Conservation (phyloP, 768 basidiomycete genomes). For the Panaeolus cyanescens region DNA sequence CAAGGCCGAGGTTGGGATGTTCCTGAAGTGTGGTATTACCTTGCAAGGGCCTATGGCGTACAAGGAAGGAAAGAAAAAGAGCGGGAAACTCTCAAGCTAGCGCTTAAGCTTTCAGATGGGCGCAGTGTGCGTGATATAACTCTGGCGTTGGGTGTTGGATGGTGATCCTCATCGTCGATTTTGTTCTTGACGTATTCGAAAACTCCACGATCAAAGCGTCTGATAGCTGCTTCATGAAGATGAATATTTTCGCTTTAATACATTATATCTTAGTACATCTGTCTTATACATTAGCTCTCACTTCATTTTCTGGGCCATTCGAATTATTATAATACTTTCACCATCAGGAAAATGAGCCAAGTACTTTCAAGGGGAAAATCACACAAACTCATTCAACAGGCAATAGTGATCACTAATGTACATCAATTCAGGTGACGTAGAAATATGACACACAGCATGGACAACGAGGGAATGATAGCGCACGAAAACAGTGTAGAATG, state of each 20-base stretch:
- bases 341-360: no score
- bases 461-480: not conserved
- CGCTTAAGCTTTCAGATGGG: constrained; percentile 63
- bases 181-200: no score
- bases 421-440: not conserved
- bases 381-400: not conserved
- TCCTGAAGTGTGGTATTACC: constrained; percentile 93
- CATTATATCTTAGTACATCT: not conserved
- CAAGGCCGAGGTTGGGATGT: constrained; percentile 86
- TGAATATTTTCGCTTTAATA: not conserved
- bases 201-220: no score
- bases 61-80: constrained; percentile 74
- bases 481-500: not conserved
- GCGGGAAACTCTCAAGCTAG: constrained; percentile 71
- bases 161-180: not conserved
- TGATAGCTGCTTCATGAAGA: not conserved
- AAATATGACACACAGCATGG: not conserved
- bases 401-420: not conserved
- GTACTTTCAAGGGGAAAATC: no score
- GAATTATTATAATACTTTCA: not conserved
- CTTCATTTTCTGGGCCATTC: not conserved
- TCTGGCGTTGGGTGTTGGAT: constrained; percentile 50
- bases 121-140: constrained; percentile 66
- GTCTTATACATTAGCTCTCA: not conserved
- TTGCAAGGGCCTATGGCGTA: constrained; percentile 78